phyloP scores from a whole-genome alignment of 257 asterid species.

The Anisodus acutangulus region DNA sequence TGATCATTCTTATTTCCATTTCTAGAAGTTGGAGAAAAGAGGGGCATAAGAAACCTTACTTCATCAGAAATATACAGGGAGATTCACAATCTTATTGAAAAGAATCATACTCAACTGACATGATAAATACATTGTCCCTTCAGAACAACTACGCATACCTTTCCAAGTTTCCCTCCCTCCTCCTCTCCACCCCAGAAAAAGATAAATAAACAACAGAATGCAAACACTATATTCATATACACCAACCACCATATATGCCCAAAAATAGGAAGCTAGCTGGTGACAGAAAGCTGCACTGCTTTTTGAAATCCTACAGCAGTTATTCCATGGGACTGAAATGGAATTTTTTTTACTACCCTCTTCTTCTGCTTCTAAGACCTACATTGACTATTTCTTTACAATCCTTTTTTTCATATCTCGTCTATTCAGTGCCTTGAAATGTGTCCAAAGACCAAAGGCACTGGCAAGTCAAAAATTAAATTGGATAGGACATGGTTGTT shows the following conservation, averaged over 20 bases:
- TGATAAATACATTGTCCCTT: not conserved
- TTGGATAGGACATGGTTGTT: not conserved
- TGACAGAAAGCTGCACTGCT: not conserved
- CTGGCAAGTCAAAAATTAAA: not conserved
- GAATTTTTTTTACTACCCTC: not conserved
- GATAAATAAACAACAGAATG: not conserved
- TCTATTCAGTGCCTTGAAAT: not conserved
- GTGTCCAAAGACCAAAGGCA: not conserved
- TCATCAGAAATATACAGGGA: not conserved
- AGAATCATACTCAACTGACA: not conserved
- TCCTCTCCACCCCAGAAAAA: not conserved
- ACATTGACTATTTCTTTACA: not conserved
- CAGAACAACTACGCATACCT: not conserved
- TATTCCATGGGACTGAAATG: not conserved
- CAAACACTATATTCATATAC: not conserved
- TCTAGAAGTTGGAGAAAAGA: conserved; percentile 5
- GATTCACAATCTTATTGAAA: not conserved
- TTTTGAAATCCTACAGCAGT: not conserved
- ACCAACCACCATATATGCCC: not conserved
- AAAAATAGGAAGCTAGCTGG: not conserved
- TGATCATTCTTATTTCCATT: not conserved
- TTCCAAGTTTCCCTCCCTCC: not conserved
- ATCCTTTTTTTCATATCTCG: not conserved
- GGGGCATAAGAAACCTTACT: not conserved
- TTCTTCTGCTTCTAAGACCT: not conserved